phyloP scores from a whole-genome alignment of 2,329 filamentous ascomycete genomes.

The Sarocladium strictum region DNA sequence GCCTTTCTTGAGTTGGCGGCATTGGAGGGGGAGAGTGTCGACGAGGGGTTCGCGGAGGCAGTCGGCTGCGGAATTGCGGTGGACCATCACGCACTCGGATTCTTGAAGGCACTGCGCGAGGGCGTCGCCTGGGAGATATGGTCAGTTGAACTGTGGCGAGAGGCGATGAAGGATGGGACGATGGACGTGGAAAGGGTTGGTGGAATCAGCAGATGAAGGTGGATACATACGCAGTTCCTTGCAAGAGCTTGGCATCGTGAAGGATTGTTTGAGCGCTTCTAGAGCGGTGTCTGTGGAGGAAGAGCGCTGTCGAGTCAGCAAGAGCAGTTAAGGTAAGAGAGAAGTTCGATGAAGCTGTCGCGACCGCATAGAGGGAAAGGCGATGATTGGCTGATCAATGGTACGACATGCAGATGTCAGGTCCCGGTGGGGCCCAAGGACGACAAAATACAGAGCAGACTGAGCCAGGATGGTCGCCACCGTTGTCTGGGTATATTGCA shows the following conservation, averaged over 20 bases:
- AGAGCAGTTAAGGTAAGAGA: neutral
- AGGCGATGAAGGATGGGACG: neutral
- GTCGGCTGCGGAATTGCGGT: conserved; percentile 79
- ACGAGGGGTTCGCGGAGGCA: conserved; percentile 79
- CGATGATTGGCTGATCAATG: neutral
- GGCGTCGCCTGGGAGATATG: conserved; percentile 62
- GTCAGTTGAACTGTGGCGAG: conserved; percentile 1
- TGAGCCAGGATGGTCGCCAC: neutral
- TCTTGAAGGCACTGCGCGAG: conserved; percentile 92
- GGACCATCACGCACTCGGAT: conserved; percentile 91
- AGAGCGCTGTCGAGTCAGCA: neutral
- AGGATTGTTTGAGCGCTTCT: neutral
- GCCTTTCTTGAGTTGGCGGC: conserved; percentile 87
- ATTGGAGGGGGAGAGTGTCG: conserved; percentile 77
- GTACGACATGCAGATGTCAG: conserved; percentile 6
- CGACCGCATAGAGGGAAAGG: neutral
- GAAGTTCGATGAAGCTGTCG: conserved; percentile 9
- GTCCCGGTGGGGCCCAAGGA: neutral
- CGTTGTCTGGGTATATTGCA: neutral
- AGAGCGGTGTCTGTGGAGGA: neutral
- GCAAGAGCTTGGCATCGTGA: conserved; percentile 86
- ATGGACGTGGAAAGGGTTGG: conserved; percentile 8
- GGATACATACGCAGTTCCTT: conserved; percentile 80
- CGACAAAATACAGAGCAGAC: neutral
- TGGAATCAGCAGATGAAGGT: conserved; percentile 9